These are phyloP conservation scores for Chamaecyparis obtusa DNA, from an alignment of 75 land plant species.

Conservation along the genomic window DNA sequence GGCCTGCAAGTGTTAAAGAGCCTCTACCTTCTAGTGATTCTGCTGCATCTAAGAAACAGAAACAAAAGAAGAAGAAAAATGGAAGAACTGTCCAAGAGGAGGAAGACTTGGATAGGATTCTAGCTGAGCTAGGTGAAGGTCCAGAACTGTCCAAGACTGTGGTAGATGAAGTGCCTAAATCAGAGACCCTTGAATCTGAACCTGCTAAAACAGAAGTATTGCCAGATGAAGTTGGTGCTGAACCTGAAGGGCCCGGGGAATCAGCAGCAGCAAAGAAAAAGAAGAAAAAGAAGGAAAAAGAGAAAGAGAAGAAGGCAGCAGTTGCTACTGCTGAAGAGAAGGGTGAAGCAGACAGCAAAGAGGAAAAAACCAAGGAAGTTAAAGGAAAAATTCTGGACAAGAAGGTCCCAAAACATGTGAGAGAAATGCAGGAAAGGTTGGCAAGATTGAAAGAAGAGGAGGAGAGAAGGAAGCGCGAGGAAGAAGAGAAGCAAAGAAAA, in stretches of 20 bases:
- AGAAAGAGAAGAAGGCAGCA: constrained; percentile 46
- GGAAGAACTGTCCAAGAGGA: constrained; percentile 79
- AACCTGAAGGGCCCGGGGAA: constrained; percentile 63
- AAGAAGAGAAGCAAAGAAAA: constrained; percentile 77
- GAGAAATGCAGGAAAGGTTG: constrained; percentile 93
- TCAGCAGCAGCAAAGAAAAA: constrained; percentile 85
- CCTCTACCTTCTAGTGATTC: constrained; percentile 10
- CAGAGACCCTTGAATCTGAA: constrained; percentile 22
- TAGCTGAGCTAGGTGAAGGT: constrained; percentile 72
- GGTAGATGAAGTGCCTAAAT: constrained; percentile 24
- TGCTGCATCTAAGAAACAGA: constrained; percentile 44
- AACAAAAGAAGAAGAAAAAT: constrained; percentile 87
- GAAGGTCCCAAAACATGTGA: constrained; percentile 74
- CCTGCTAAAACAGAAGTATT: constrained; percentile 22
- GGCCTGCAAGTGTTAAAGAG: neutral
- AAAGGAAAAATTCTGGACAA: constrained; percentile 59
- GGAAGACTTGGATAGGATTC: constrained; percentile 85
- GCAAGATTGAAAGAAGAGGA: constrained; percentile 84
- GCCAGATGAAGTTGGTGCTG: constrained; percentile 46
- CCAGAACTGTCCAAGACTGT: constrained; percentile 25
- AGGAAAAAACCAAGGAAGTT: constrained; percentile 42
- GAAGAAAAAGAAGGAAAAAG: constrained; percentile 95
- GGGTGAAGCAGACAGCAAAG: constrained; percentile 20
- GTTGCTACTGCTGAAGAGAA: constrained; percentile 40
- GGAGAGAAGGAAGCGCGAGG: constrained; percentile 76